phyloP scores from a whole-genome alignment of 495 filamentous ascomycete genomes.

The Hypoxylon rickii region DNA sequence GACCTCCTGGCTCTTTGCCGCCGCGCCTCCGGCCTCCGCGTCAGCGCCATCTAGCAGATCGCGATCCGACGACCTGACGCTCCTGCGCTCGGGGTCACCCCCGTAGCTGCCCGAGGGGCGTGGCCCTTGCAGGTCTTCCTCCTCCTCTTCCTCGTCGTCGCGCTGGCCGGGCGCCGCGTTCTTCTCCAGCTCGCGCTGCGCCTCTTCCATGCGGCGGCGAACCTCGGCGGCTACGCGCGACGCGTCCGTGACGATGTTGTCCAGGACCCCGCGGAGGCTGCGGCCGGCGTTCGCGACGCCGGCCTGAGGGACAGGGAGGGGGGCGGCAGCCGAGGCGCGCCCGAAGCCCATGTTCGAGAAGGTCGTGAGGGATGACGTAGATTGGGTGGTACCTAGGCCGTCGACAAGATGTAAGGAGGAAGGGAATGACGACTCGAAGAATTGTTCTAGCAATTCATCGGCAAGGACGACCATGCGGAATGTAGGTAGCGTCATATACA shows the following conservation, averaged over 20 bases:
- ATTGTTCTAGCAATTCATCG: conserved; percentile 92
- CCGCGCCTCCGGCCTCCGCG: conserved; percentile 66
- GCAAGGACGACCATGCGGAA: conserved; percentile 98
- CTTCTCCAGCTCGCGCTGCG: conserved; percentile 80
- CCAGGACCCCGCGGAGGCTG: conserved; percentile 86
- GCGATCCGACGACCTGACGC: conserved; percentile 71
- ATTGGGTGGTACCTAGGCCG: conserved; percentile 47
- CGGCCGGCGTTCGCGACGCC: conserved; percentile 63
- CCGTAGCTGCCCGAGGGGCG: conserved; percentile 33
- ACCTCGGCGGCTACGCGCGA: conserved; percentile 95
- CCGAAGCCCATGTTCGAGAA: conserved; percentile 71
- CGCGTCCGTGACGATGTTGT: conserved; percentile 96
- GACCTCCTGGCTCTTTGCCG: conserved; percentile 33
- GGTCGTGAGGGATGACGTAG: conserved; percentile 71
- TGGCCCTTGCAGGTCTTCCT: conserved; percentile 61
- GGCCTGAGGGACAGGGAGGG: conserved; percentile 42
- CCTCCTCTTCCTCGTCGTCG: conserved; percentile 76
- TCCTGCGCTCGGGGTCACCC: conserved; percentile 55
- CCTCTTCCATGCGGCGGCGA: conserved; percentile 88
- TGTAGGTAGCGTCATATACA: conserved; percentile 95
- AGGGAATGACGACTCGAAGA: conserved; percentile 84
- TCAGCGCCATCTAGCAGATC: conserved; percentile 82
- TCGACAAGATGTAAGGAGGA: conserved; percentile 64
- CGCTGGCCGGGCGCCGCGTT: conserved; percentile 66
- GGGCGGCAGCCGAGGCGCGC: conserved; percentile 44